Evolutionary conservation across 257 asterid genomes (phyloP).

Genomic region (Lavandula angustifolia): DNA sequence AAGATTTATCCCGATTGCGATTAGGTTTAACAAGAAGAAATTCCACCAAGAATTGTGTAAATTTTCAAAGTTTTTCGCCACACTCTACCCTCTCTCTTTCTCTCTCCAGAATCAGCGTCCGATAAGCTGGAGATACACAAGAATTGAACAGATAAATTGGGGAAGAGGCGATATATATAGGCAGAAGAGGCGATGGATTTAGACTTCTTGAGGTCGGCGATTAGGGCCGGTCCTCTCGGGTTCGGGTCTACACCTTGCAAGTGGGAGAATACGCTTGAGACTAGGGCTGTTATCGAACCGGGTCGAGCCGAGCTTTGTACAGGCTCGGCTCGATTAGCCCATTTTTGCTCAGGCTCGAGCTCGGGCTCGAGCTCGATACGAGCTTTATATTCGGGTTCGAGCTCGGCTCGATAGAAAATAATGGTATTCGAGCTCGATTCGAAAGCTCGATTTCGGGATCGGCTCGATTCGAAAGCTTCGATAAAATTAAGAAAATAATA

Average conservation of each 20-base stretch:
- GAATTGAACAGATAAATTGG: not conserved
- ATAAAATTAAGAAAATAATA: too few relatives aligned
- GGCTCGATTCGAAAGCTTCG: too few relatives aligned
- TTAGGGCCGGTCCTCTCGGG: slow-evolving; percentile 20
- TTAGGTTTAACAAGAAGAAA: not conserved
- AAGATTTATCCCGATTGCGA: not conserved
- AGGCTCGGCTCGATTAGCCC: too few relatives aligned
- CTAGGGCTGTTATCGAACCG: too few relatives aligned
- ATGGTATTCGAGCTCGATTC: too few relatives aligned
- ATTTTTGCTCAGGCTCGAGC: too few relatives aligned
- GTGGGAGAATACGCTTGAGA: not conserved
- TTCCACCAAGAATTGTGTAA: not conserved
- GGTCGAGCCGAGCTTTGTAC: too few relatives aligned
- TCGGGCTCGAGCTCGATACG: too few relatives aligned
- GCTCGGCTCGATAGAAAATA: too few relatives aligned
- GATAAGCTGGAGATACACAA: slow-evolving; percentile 19
- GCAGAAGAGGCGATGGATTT: slow-evolving; percentile 10
- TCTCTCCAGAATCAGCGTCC: slow-evolving; percentile 12
- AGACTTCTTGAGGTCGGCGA: slow-evolving; percentile 27
- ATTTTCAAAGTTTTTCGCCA: not conserved
- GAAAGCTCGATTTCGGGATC: too few relatives aligned
- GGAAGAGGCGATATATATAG: slow-evolving; percentile 29
- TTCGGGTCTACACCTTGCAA: slow-evolving; percentile 30
- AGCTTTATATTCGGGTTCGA: too few relatives aligned
- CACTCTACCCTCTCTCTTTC: slow-evolving; percentile 17